Evolutionary conservation across 2,329 filamentous ascomycete species (phyloP), one percentile per base, ranked within the genome.

Genomic region (Corinectria fuckeliana): DNA sequence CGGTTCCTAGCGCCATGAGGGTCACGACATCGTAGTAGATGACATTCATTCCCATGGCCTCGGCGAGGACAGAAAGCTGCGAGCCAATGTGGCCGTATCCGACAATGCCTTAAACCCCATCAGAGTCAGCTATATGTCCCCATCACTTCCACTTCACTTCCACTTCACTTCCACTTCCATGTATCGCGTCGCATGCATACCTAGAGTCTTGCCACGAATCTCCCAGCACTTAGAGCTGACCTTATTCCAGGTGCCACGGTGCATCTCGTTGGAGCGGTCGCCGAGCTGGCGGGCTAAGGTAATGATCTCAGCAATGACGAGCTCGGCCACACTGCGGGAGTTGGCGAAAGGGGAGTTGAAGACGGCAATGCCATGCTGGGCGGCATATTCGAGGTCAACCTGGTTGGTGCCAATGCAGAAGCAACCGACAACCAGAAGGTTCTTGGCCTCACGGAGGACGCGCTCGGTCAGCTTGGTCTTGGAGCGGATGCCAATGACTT

Each of bases 311-410:
- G 84, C 90, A 74, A 99, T 97, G 69, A 98, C 93, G 56, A 98
- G 83, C 81, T 99, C 95, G 56, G 95, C 95, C 50, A 99, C 95
- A 75, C 92, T 96, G 75, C 95, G 90, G 8, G 94, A 98, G 80
- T 99, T 99, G 80, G 91, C 93, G 79, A 99, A 99, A 1, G 95
- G 95, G 44, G 95, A 98, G 81, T 99, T 99, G 87, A 99, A 99
- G 65, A 99, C 95, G 32, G 93, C 93, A 75, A 98, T 97, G 67
- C 95, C 93, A 73, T 91, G 87, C 68, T 85, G 84, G 47, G 92
- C 92, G 26, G 93, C 92, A 73, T 88, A 94, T 62, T 92, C 85
- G 60, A 96, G 87, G 75, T 96, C 90, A 66, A 97, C 93, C 77
- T 96, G 93, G 80, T 96, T 98, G 57, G 95, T 99, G 66, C 95